These are phyloP conservation scores for Pseudonectria buxi DNA, from an alignment of 2,329 filamentous ascomycete species.

Conservation along the genomic window DNA sequence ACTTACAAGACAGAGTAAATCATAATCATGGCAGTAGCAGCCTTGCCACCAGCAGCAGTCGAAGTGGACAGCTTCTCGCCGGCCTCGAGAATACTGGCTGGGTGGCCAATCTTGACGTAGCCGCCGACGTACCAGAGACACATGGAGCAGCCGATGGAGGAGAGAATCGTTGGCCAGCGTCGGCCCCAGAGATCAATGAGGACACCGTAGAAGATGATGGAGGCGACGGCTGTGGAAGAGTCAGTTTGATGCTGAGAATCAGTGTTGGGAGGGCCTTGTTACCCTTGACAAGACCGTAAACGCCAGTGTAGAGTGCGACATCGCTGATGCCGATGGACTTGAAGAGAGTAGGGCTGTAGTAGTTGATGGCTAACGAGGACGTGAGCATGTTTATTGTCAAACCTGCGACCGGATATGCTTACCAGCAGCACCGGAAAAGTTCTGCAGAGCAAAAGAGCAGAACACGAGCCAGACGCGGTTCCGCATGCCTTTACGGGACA, in stretches of 20 bases:
- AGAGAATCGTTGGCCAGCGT: constrained; percentile 37
- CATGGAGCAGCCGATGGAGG: constrained; percentile 39
- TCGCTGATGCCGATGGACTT: constrained; percentile 39
- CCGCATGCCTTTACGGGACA: constrained; percentile 33
- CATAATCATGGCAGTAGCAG: constrained; percentile 49
- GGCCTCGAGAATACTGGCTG: constrained; percentile 35
- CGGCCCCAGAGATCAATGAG: constrained; percentile 36
- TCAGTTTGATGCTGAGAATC: constrained; percentile 5
- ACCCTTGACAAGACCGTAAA: constrained; percentile 41
- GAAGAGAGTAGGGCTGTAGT: constrained; percentile 36
- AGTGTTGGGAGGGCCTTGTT: no score
- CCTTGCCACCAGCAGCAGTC: constrained; percentile 39
- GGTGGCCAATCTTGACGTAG: constrained; percentile 46
- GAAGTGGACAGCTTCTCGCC: constrained; percentile 36
- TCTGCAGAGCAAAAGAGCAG: constrained; percentile 32
- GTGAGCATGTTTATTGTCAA: constrained; percentile 6
- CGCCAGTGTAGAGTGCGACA: constrained; percentile 40
- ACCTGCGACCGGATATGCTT: no score
- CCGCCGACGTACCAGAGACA: constrained; percentile 47
- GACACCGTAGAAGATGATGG: constrained; percentile 34
- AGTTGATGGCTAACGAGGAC: constrained; percentile 32
- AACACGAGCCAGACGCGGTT: constrained; percentile 33
- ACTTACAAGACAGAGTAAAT: constrained; percentile 47
- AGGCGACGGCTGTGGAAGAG: constrained; percentile 25
- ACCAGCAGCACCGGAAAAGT: constrained; percentile 34